These are phyloP conservation scores for Fusarium sp. DNA, from an alignment of 2,329 filamentous ascomycete genomes.

Conservation along the genomic window DNA sequence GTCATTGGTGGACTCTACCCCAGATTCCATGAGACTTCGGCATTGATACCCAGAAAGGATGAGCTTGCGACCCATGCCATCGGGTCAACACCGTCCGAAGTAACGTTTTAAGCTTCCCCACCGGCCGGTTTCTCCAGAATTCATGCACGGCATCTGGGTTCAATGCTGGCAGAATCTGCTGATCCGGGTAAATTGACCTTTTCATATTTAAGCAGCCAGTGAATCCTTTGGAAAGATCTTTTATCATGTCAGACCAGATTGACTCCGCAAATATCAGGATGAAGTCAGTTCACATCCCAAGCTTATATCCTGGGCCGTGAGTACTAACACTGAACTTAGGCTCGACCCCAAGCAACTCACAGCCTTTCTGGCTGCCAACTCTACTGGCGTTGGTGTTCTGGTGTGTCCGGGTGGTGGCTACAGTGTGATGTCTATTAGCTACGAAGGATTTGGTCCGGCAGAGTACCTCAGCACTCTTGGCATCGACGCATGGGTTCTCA, in stretches of 20 bases:
- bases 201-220: neutral
- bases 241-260: neutral
- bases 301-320: accelerated
- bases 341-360: conserved; percentile 10
- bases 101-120: conserved; percentile 1
- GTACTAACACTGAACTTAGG: neutral
- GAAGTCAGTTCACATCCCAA: neutral
- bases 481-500: conserved; percentile 34
- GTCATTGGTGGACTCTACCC: conserved; percentile 7
- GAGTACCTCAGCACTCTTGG: conserved; percentile 26
- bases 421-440: conserved; percentile 3
- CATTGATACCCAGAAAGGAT: neutral
- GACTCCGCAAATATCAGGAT: neutral
- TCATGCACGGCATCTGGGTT: neutral
- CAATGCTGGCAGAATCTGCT: neutral
- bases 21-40: neutral
- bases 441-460: conserved; percentile 24
- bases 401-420: conserved; percentile 30
- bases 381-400: conserved; percentile 19
- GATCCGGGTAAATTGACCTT: neutral
- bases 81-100: neutral
- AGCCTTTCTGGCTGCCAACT: conserved; percentile 16
- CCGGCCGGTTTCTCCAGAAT: conserved; percentile 4
- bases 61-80: neutral
- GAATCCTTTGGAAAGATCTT: accelerated